These are phyloP conservation scores for Acanthamoeba castellanii DNA, from an alignment of 208 protist genomes.

Conservation along the genomic window DNA sequence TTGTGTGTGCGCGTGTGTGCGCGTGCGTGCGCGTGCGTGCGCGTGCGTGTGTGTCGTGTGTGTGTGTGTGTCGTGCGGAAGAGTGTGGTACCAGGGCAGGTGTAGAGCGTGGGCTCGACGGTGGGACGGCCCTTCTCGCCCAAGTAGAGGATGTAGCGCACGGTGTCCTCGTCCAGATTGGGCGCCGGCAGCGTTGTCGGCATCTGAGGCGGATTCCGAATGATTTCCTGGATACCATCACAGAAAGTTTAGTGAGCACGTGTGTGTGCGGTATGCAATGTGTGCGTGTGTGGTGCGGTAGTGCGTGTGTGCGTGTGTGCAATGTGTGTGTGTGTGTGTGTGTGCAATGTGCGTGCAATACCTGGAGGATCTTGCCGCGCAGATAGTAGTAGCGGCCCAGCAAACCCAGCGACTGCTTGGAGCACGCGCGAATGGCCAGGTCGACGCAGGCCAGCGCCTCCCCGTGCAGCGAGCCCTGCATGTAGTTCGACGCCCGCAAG, in stretches of 20 bases:
- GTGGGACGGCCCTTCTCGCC: constrained; percentile 26
- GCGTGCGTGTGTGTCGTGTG: too few species aligned
- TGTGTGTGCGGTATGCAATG: too few species aligned
- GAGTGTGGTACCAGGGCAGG: neutral
- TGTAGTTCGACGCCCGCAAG: constrained; percentile 12
- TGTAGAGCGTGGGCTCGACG: constrained; percentile 42
- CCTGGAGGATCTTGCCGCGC: constrained; percentile 38
- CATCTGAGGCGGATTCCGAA: constrained; percentile 24
- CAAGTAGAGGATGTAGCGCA: constrained; percentile 47
- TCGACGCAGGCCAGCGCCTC: constrained; percentile 53
- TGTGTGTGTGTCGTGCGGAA: too few species aligned
- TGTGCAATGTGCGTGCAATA: too few species aligned
- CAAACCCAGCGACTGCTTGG: constrained; percentile 3
- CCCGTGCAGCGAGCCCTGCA: constrained; percentile 28
- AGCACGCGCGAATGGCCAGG: constrained; percentile 16
- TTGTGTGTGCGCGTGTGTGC: too few species aligned
- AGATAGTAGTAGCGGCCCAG: neutral
- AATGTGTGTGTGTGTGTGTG: too few species aligned
- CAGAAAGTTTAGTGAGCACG: neutral
- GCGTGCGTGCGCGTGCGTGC: too few species aligned
- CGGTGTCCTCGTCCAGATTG: constrained; percentile 47
- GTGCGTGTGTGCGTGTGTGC: too few species aligned
- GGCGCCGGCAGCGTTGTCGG: neutral
- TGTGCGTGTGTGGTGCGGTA: too few species aligned
- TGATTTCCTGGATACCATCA: neutral